Percentiles rank a stretch among this genome's conserved stretches.
phyloP scores from a whole-genome alignment of 768 basidiomycete genomes.

The Termitomyces sp. region DNA sequence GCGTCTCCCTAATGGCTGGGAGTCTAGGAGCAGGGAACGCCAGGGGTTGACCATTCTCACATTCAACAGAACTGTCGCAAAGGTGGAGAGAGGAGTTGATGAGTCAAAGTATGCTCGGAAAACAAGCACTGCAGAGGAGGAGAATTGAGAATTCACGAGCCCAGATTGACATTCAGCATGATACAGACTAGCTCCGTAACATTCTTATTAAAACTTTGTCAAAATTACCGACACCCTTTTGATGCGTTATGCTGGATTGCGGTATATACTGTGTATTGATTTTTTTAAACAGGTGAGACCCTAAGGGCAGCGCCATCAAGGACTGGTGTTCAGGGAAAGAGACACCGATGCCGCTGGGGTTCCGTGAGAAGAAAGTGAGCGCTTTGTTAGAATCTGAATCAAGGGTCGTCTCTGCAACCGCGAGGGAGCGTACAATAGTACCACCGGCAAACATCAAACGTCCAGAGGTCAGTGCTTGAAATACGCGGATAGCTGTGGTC shows the following conservation, averaged over 20 bases:
- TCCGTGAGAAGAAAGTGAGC: too few species aligned
- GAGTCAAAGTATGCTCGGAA: constrained; percentile 27
- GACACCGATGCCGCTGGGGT: too few species aligned
- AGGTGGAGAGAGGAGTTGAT: constrained; percentile 34
- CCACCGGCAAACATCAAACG: too few species aligned
- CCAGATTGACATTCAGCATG: not conserved
- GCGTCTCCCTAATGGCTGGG: constrained; percentile 67
- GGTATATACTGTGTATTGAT: not conserved
- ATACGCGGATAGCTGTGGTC: too few species aligned
- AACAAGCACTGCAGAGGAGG: not conserved
- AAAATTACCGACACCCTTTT: not conserved
- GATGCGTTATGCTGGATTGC: not conserved
- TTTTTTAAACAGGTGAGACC: not conserved
- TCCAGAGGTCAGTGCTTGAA: too few species aligned
- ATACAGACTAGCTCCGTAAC: not conserved
- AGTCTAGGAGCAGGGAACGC: constrained; percentile 48
- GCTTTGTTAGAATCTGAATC: too few species aligned
- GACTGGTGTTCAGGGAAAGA: too few species aligned
- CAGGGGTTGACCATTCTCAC: constrained; percentile 54
- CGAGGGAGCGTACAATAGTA: too few species aligned
- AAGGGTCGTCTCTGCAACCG: too few species aligned
- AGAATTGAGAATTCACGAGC: not conserved
- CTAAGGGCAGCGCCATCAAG: too few species aligned
- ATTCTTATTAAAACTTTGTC: not conserved
- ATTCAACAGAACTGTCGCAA: constrained; percentile 46